phyloP scores from a whole-genome alignment of 2,329 filamentous ascomycete species.

The Xylaria sp. region DNA sequence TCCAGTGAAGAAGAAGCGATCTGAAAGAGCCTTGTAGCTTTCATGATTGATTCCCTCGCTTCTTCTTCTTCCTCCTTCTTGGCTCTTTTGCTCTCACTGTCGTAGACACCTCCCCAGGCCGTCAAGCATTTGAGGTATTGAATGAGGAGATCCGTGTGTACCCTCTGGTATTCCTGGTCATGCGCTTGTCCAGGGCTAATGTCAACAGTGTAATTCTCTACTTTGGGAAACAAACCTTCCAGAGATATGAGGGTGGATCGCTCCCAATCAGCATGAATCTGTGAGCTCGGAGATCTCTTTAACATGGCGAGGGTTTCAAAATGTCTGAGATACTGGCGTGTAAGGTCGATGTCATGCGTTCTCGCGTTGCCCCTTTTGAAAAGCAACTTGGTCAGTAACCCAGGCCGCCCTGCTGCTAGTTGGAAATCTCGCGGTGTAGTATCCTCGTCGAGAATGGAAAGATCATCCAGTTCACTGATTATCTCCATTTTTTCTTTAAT shows the following conservation, averaged over 20 bases:
- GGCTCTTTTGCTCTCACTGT: not conserved
- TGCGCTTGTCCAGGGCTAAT: conserved; percentile 29
- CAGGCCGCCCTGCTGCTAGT: conserved; percentile 32
- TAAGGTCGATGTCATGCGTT: conserved; percentile 29
- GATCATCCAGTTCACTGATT: not conserved
- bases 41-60: not conserved
- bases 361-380: not conserved
- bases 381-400: conserved; percentile 31
- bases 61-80: conserved; percentile 17
- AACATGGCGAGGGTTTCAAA: conserved; percentile 39
- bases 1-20: conserved; percentile 39
- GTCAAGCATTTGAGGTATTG: conserved; percentile 30
- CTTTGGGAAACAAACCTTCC: conserved; percentile 36
- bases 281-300: conserved; percentile 37
- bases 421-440: conserved; percentile 22
- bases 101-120: conserved; percentile 5
- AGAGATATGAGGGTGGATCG: conserved; percentile 25
- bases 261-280: conserved; percentile 32
- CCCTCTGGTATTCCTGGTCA: conserved; percentile 31
- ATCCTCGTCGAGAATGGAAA: conserved; percentile 22
- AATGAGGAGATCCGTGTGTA: conserved; percentile 32
- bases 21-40: conserved; percentile 27
- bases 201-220: conserved; percentile 35
- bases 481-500: conserved; percentile 9
- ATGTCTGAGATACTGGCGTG: conserved; percentile 32